Evolutionary conservation across 176 grass and related monocot genomes (phyloP), one percentile per base, ranked within the genome.

Genomic region (Dendrocalamus sinicus): DNA sequence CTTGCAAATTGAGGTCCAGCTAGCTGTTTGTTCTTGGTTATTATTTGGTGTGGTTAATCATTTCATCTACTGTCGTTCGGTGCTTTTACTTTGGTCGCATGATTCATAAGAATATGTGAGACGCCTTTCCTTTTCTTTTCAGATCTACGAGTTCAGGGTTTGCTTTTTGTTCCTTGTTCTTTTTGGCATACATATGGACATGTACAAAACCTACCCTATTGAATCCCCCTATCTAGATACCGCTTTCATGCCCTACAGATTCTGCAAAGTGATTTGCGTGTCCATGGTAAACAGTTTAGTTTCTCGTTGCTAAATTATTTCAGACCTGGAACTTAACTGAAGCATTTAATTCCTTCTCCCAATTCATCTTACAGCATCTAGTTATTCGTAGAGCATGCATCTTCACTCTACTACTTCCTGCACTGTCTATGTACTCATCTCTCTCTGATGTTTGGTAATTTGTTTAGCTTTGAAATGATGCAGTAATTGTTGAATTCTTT

Each of bases 81-180:
- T 85, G 76, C 71, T 32, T 92, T 92, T 89, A 65, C 73, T 80
- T 76, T 43, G 75, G 8, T 81, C 76, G 67, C 80, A 79, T 89
- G 84, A 84, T 65, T 72, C 67, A 11, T 86, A 64, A 58, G 84
- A 86, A 75, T 72, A 82, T 75, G 58, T 55, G 62, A 83, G 65
- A 90, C 74, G 40, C 41, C 9, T 83, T 69, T 50, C 52, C 43
- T 85, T 89, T 74, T 19, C 66, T 89, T 80, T 80, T 84, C 13
- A 87, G 83, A 89, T 92, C 83, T 92, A 84, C 8, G 46, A 84
- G 65, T 71, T 81, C 89, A 92, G 91, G 87, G 84, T 87, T 89
- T 80, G 44, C 70, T 84, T 92, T 89, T 92, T 89, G 53, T 24
- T 63, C 9, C 66, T 64, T 63, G 81, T 66, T 88, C 51, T 70